Base-by-base conservation (phyloP, 495 filamentous ascomycete genomes). In the Aspergillus carlsbadensis region DNA sequence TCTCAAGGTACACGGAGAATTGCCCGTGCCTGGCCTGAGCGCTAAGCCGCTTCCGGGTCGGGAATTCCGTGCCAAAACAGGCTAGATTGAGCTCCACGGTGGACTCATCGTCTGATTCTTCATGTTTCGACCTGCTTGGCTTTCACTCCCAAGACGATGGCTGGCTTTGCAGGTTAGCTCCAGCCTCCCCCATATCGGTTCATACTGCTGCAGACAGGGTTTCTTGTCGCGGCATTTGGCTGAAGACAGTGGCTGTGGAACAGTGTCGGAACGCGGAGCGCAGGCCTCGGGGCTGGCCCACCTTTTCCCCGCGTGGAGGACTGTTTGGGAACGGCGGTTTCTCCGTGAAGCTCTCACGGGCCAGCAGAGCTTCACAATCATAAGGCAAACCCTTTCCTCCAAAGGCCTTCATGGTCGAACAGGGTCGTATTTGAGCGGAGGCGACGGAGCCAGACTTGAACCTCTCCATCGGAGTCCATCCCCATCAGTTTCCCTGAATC, bases 1-100 rank as follows among this genome's bases (percentile, higher is more conserved):
- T 52, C 14, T 42, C 44, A 57, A 64, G 60, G 11, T 58, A 45
- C 35, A 50, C 57, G 57, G 57, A 54, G 13, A 8, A 10, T 13
- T 11, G 34, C 44, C 60, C 60, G 60, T 45, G 24, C 43, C 52
- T 50, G 29, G 48, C 24, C 29, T 39, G 47, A 18, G 15, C 51
- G 40, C 13, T 20, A 50, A 56, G 13, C 61, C 57, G 34, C 2
- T 50, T 63, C 36, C 24, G 53, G 61, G 52, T 29, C 36, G 20
- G 18, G 15, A 47, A 15, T 11, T 48, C 61, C 61, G 47, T 44
- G 22, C 36, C 53, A 8, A 18, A 63, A 24, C 1, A 11, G 44
- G 61, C 56, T 54, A 57, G 48, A n/a, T 10, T 15, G 2, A n/a
- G 15, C 17, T 43, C 17, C 13, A 3, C 11, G n/a, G n/a, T n/a